Percentiles rank a stretch among this genome's conserved stretches.
phyloP scores from a whole-genome alignment of 75 land plant species.

The Isoetes taiwanensis region DNA sequence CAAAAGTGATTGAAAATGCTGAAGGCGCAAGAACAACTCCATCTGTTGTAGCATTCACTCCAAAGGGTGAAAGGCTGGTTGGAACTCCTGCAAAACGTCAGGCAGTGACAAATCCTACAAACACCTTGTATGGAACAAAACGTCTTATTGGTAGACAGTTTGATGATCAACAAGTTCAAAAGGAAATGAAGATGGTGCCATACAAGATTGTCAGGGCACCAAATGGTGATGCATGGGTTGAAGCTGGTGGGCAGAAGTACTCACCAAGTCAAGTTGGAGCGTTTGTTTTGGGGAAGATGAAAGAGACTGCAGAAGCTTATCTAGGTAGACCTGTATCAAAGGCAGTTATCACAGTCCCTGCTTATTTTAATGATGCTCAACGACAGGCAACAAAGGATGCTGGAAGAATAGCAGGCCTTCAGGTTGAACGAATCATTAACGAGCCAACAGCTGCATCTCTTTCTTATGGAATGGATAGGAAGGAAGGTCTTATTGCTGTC shows the following conservation, averaged over 20 bases:
- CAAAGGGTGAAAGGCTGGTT: not conserved
- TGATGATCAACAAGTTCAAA: not conserved
- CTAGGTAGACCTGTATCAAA: constrained; percentile 41
- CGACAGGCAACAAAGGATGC: constrained; percentile 69
- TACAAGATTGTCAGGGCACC: constrained; percentile 6
- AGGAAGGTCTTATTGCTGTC: constrained; percentile 53
- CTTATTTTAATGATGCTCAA: constrained; percentile 70
- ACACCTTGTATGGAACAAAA: not conserved
- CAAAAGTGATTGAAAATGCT: not conserved
- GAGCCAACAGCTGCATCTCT: constrained; percentile 68
- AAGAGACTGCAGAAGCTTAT: constrained; percentile 47
- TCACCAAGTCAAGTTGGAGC: constrained; percentile 60
- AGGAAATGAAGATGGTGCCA: constrained; percentile 6
- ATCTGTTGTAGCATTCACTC: constrained; percentile 4
- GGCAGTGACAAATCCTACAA: constrained; percentile 1
- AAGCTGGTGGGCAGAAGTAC: constrained; percentile 49
- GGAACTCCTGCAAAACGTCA: constrained; percentile 5
- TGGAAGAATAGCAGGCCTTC: constrained; percentile 56
- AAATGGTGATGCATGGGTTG: constrained; percentile 9
- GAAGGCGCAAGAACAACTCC: constrained; percentile 5
- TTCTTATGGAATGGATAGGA: constrained; percentile 52
- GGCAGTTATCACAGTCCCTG: constrained; percentile 58
- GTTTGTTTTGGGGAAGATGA: constrained; percentile 49
- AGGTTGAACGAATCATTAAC: constrained; percentile 50
- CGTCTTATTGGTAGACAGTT: not conserved